These are phyloP conservation scores for Epichloe aotearoae DNA, from an alignment of 2,329 filamentous ascomycete species.

Conservation along the genomic window DNA sequence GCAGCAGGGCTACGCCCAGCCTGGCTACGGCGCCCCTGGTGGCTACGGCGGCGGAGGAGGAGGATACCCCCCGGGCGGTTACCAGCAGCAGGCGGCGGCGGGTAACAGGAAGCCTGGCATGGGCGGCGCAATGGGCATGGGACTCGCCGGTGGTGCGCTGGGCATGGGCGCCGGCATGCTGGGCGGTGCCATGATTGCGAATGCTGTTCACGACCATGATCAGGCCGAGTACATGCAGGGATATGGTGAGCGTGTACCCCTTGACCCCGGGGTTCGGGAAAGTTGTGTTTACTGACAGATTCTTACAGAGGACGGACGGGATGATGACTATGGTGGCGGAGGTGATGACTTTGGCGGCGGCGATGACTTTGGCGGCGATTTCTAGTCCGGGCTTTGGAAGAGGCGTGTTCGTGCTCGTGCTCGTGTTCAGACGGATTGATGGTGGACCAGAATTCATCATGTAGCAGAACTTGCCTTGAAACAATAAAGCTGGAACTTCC, in stretches of 20 bases:
- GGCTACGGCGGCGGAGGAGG: constrained; percentile 9
- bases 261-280: too few species aligned
- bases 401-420: too few species aligned
- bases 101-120: constrained; percentile 29
- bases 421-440: too few species aligned
- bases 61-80: constrained; percentile 15
- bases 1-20: constrained; percentile 11
- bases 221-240: constrained; percentile 41
- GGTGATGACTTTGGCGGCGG: constrained; percentile 10
- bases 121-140: constrained; percentile 33
- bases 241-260: constrained; percentile 20
- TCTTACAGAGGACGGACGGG: constrained; percentile 17
- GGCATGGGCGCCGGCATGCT: constrained; percentile 72
- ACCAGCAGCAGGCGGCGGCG: constrained; percentile 20
- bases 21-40: constrained; percentile 10
- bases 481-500: too few species aligned
- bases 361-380: constrained; percentile 2
- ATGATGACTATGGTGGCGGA: constrained; percentile 7
- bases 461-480: too few species aligned
- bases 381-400: neutral
- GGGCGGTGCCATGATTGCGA: constrained; percentile 59
- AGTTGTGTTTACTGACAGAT: neutral
- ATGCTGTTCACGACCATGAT: constrained; percentile 51
- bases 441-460: too few species aligned
- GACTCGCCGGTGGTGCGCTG: constrained; percentile 61